Evolutionary conservation across 2,329 filamentous ascomycete genomes (phyloP), one percentile per base, ranked within the genome.

Genomic region (Fusarium decemcellulare): DNA sequence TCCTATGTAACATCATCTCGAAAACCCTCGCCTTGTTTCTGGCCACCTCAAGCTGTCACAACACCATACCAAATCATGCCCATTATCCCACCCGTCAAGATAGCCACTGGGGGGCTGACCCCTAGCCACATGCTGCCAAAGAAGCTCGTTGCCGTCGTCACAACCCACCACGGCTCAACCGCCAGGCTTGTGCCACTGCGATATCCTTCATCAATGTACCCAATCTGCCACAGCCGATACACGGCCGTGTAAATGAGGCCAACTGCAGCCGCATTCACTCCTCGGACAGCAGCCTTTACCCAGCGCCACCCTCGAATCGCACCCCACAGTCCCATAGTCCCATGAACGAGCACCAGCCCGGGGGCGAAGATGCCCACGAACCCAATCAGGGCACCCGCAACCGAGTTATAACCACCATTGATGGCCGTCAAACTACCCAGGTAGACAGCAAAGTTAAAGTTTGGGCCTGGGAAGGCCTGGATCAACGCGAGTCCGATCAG

Each of bases 401-500:
- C 73, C 0, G 82, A 78, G 65, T 76, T 56, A 40, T 81, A 63
- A 0, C 81, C 80, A 3, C 68, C 75, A 2, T 80, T 79, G 1
- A 78, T 76, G 1, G 87, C 80, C 0, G 86, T 81, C 1, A 91
- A 75, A 0, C 81, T 78, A 1, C 88, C 88, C 0, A 91, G 79
- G 59, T 84, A 90, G 0, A 90, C 87, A 0, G 86, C 87, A 63
- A 90, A 90, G 73, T 84, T 84, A 34, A 81, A 81, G 65, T 81
- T 81, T 8, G 79, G 80, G 0, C 80, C 80, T 0, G 92, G 91
- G 61, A 93, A 91, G 0, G 90, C 86, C 76, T 94, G 91, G 16
- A 89, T 90, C 56, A 94, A 84, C 8, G 91, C 92, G 0, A 94
- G 86, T 0, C 91, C 92, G 51, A 93, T 88, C 1, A 94, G 81